Percentiles rank a stretch among this genome's conserved stretches.
Conservation (phyloP, 345 rosid genomes). For the Turnera subulata region DNA sequence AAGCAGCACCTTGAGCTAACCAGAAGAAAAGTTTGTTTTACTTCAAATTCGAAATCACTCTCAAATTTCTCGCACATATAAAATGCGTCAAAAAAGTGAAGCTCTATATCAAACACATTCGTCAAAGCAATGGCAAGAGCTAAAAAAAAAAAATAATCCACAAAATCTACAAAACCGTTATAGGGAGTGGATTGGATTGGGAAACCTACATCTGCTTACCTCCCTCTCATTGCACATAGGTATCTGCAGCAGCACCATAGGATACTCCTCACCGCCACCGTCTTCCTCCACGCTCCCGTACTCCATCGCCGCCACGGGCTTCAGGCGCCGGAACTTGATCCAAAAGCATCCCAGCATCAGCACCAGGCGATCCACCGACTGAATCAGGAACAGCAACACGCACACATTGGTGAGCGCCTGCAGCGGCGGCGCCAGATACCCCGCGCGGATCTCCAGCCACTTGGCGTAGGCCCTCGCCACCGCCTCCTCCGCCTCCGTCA, state of each 20-base stretch:
- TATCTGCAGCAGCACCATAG: conserved; percentile 90
- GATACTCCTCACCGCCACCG: conserved; percentile 39
- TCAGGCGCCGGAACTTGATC: conserved; percentile 60
- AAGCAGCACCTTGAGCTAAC: no score
- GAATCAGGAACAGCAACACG: conserved; percentile 73
- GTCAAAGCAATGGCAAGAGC: background rate
- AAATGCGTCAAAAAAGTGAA: no score
- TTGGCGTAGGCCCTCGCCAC: conserved; percentile 55
- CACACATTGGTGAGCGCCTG: conserved; percentile 70
- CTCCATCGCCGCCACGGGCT: conserved; percentile 49
- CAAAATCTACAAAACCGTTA: background rate
- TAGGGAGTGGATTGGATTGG: conserved; percentile 9
- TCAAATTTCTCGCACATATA: no score
- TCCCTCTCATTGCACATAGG: conserved; percentile 99
- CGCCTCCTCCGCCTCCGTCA: conserved; percentile 48
- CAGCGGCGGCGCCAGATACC: conserved; percentile 74
- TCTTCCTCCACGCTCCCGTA: conserved; percentile 28
- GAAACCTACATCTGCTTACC: conserved; percentile 76
- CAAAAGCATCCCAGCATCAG: conserved; percentile 73
- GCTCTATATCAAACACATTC: no score
- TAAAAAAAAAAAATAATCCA: background rate
- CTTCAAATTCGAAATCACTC: no score
- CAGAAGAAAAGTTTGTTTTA: no score
- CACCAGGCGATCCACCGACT: conserved; percentile 68
- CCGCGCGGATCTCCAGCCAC: conserved; percentile 71